Conservation (phyloP, 169 alveolate species). For the Plasmodium cynomolgi region DNA sequence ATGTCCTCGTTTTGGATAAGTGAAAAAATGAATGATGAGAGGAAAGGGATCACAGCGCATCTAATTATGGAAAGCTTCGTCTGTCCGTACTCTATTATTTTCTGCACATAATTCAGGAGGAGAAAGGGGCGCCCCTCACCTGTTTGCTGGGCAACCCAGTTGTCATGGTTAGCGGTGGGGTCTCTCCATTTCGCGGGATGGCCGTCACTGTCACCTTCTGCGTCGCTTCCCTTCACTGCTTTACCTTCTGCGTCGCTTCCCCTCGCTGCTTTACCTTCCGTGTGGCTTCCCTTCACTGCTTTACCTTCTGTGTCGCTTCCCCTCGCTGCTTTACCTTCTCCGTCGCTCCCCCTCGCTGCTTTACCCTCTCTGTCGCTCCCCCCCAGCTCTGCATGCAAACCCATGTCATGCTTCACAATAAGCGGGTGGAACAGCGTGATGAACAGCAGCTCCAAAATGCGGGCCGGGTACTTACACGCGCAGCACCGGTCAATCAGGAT, state of each 20-base stretch:
- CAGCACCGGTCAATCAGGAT: constrained; percentile 26
- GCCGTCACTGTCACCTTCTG: not conserved
- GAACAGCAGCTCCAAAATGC: constrained; percentile 12
- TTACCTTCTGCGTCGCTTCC: not conserved
- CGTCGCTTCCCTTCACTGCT: not conserved
- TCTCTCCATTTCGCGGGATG: not conserved
- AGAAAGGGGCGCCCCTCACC: not conserved
- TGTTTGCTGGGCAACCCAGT: not conserved
- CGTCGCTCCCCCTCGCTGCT: not conserved
- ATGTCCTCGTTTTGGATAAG: constrained; percentile 35
- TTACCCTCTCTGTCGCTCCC: not conserved
- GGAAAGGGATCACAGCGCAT: constrained; percentile 32
- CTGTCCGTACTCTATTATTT: constrained; percentile 20
- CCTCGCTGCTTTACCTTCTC: no score
- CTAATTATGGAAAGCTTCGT: constrained; percentile 24
- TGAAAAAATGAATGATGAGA: constrained; percentile 48
- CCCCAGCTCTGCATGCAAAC: not conserved
- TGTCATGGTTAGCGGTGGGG: not conserved
- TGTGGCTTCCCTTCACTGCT: not conserved
- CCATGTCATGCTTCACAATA: constrained; percentile 21
- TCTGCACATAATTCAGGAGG: not conserved
- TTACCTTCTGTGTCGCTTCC: not conserved
- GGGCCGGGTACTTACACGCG: constrained; percentile 28
- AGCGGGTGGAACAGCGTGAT: constrained; percentile 32
- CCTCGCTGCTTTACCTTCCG: no score